These are phyloP conservation scores for Neonothopanus nambi DNA, from an alignment of 1,284 basidiomycete genomes.

Conservation along the genomic window DNA sequence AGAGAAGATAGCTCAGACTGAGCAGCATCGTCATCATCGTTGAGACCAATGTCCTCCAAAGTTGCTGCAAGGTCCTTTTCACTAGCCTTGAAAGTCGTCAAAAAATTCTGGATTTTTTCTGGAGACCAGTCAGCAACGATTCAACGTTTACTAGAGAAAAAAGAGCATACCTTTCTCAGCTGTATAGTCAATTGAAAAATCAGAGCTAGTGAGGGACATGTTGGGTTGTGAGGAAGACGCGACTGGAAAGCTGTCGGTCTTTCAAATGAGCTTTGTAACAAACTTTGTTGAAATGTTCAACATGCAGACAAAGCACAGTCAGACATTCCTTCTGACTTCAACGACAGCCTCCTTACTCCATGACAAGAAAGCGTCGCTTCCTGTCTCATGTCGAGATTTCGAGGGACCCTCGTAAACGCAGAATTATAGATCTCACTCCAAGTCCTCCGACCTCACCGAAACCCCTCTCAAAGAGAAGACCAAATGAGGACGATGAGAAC, in stretches of 20 bases:
- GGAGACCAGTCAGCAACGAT: conserved; percentile 16
- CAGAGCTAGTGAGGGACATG: conserved; percentile 6
- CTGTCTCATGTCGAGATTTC: background rate
- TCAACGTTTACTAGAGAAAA: conserved; percentile 8
- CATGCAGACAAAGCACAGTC: conserved; percentile 1
- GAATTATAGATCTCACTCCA: background rate
- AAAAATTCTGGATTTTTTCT: conserved; percentile 72
- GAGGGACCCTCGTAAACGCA: background rate
- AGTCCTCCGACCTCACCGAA: background rate
- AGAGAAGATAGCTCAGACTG: conserved; percentile 42
- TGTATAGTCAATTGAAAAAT: conserved; percentile 41
- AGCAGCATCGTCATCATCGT: conserved; percentile 50
- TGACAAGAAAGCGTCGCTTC: conserved; percentile 13
- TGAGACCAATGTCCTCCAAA: conserved; percentile 71
- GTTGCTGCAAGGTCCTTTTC: conserved; percentile 69
- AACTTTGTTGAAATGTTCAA: background rate
- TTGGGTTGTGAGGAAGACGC: background rate
- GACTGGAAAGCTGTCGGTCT: conserved; percentile 36
- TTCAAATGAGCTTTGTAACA: conserved; percentile 30
- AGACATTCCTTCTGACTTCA: too few relatives aligned
- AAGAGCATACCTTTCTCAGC: conserved; percentile 13
- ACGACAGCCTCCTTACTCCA: conserved; percentile 13
- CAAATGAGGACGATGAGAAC: background rate
- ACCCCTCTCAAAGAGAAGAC: background rate
- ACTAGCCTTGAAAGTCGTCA: conserved; percentile 64